Evolutionary conservation across 352 stramenopile genomes (phyloP).

Genomic region (Pythium rishiriense): DNA sequence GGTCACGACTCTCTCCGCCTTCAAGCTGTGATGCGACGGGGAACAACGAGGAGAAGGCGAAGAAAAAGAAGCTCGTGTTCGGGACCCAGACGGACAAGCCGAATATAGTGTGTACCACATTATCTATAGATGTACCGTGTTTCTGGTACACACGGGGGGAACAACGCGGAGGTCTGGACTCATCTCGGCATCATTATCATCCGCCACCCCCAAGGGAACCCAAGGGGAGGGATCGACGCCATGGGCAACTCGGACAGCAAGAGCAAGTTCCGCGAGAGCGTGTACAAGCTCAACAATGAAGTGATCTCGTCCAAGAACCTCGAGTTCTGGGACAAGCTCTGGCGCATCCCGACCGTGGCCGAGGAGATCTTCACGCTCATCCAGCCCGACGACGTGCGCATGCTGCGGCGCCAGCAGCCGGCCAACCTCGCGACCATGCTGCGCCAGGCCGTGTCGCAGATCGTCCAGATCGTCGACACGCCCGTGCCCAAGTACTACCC

Average conservation of each 20-base stretch:
- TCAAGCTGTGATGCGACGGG: slow-evolving; percentile 4
- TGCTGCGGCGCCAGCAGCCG: slow-evolving; percentile 83
- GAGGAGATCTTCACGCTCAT: slow-evolving; percentile 91
- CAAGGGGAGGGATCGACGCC: background rate
- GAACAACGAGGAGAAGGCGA: background rate
- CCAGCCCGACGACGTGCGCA: slow-evolving; percentile 86
- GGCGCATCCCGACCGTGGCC: slow-evolving; percentile 84
- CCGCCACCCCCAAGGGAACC: slow-evolving; percentile 2
- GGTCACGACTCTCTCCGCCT: background rate
- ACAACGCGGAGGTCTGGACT: background rate
- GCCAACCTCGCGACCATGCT: slow-evolving; percentile 85
- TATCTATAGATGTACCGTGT: slow-evolving; percentile 1
- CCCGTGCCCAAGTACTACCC: slow-evolving; percentile 88
- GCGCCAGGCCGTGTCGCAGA: slow-evolving; percentile 71
- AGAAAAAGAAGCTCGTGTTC: background rate
- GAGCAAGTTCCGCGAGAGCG: slow-evolving; percentile 90
- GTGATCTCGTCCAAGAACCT: slow-evolving; percentile 83
- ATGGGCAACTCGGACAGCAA: slow-evolving; percentile 91
- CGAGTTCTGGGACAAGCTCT: slow-evolving; percentile 91
- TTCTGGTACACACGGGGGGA: background rate
- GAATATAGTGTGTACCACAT: slow-evolving; percentile 6
- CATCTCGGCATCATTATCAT: slow-evolving; percentile 17
- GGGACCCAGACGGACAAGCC: background rate
- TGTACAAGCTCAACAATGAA: slow-evolving; percentile 91
- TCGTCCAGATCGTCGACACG: slow-evolving; percentile 87